Evolutionary conservation across 148 eudicot species (phyloP).

Genomic region (Fallopia convolvulus): DNA sequence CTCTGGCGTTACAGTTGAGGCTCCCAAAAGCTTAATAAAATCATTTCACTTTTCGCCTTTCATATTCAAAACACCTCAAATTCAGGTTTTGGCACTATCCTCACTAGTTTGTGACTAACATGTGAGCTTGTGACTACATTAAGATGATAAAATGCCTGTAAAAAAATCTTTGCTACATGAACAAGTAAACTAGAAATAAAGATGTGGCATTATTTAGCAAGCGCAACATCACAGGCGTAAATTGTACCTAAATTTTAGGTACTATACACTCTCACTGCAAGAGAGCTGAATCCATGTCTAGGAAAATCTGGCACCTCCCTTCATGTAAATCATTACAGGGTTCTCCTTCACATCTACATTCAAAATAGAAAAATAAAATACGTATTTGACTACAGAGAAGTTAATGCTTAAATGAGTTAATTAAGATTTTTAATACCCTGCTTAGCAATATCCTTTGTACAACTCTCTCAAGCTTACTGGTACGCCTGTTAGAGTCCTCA

Average conservation of each 20-base stretch:
- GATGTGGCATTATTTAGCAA: no score
- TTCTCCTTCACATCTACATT: constrained; percentile 64
- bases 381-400: neutral
- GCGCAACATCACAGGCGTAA: neutral
- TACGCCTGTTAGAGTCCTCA: constrained; percentile 24
- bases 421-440: constrained; percentile 36
- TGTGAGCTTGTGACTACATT: neutral
- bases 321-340: constrained; percentile 93
- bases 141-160: neutral
- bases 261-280: constrained; percentile 82
- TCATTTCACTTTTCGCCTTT: no score
- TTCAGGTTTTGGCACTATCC: no score
- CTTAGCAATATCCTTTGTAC: constrained; percentile 63
- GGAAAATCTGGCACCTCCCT: constrained; percentile 80
- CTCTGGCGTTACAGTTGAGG: no score
- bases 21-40: no score
- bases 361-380: neutral
- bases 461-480: neutral
- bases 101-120: neutral
- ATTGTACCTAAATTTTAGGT: constrained; percentile 20
- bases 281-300: constrained; percentile 84
- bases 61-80: no score
- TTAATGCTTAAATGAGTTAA: neutral
- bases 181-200: neutral
- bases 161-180: neutral